These are phyloP conservation scores for Crithidia bombi DNA, from an alignment of 208 protist species.

Conservation along the genomic window DNA sequence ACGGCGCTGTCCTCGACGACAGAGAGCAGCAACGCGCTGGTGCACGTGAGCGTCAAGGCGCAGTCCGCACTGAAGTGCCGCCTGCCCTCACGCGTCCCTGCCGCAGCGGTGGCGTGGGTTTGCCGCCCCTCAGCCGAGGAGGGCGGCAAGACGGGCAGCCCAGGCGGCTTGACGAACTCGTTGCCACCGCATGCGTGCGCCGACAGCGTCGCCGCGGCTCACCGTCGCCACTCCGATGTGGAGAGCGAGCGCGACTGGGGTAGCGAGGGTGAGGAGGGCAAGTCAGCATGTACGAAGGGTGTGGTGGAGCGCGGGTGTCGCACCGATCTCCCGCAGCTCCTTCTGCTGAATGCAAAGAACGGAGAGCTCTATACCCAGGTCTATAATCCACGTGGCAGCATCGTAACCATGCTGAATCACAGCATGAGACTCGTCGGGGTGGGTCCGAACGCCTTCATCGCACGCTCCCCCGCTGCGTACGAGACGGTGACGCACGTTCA, in stretches of 20 bases:
- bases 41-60: conserved; percentile 23
- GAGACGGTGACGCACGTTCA: conserved; percentile 8
- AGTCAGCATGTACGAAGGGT: not conserved
- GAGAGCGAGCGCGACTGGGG: conserved; percentile 2
- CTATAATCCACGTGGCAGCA: conserved; percentile 46
- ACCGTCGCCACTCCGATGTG: not conserved
- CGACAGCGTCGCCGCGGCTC: not conserved
- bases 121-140: conserved; percentile 5
- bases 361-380: conserved; percentile 75
- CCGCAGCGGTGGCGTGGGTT: conserved; percentile 53
- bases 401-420: conserved; percentile 38
- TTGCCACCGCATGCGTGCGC: not conserved
- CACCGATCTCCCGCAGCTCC: conserved; percentile 47
- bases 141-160: not conserved
- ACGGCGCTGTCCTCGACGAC: conserved; percentile 12
- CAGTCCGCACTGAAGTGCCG: conserved; percentile 41
- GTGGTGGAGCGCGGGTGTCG: conserved; percentile 36
- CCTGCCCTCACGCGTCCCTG: conserved; percentile 48
- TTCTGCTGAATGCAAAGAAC: conserved; percentile 59
- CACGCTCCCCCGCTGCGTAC: conserved; percentile 7
- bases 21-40: conserved; percentile 22
- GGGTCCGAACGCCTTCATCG: conserved; percentile 63
- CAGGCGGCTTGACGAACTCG: too few species aligned
- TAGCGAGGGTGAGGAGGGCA: not conserved
- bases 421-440: conserved; percentile 38